A percentile compares a stretch with the other conserved stretches of the same genome.
These are phyloP conservation scores for Purshia tridentata DNA, from an alignment of 306 rosid genomes.

Conservation along the genomic window DNA sequence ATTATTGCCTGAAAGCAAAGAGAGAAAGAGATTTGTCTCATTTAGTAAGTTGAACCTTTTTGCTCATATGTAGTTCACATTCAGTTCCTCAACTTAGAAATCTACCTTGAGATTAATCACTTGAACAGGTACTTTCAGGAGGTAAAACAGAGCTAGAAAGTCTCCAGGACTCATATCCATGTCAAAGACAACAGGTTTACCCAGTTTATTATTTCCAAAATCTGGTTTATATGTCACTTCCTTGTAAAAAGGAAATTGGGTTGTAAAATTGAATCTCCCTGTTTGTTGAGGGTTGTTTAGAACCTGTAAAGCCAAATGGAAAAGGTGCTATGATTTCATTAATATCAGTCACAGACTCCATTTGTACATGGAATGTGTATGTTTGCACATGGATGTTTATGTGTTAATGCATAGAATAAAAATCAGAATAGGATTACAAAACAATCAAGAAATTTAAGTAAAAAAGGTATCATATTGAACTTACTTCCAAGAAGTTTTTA, in stretches of 20 bases:
- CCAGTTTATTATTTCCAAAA: slow-evolving; percentile 45
- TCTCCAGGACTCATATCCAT: slow-evolving; percentile 99
- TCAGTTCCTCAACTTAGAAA: not conserved
- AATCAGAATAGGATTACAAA: not conserved
- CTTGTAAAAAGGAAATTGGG: slow-evolving; percentile 71
- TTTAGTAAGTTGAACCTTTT: too few species aligned
- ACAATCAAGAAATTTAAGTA: not conserved
- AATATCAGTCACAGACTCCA: slow-evolving; percentile 2
- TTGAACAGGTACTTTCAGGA: slow-evolving; percentile 79
- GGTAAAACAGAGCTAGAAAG: slow-evolving; percentile 74
- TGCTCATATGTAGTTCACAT: not conserved
- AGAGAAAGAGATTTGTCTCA: not conserved
- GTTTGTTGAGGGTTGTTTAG: slow-evolving; percentile 44
- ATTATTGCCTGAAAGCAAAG: slow-evolving; percentile 60
- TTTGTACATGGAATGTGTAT: not conserved
- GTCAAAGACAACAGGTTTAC: slow-evolving; percentile 83
- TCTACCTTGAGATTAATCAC: slow-evolving; percentile 73
- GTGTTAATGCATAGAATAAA: too few species aligned
- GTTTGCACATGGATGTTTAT: too few species aligned
- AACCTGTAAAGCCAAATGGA: slow-evolving; percentile 29
- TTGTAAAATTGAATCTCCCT: slow-evolving; percentile 77
- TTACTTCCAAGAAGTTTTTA: slow-evolving; percentile 67
- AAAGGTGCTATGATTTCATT: not conserved
- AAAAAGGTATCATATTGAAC: slow-evolving; percentile 12
- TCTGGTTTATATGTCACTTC: slow-evolving; percentile 65